A percentile compares a stretch with the other conserved stretches of the same genome.
These are phyloP conservation scores for Leccinellum luteum DNA, from an alignment of 768 basidiomycete genomes.

Conservation along the genomic window DNA sequence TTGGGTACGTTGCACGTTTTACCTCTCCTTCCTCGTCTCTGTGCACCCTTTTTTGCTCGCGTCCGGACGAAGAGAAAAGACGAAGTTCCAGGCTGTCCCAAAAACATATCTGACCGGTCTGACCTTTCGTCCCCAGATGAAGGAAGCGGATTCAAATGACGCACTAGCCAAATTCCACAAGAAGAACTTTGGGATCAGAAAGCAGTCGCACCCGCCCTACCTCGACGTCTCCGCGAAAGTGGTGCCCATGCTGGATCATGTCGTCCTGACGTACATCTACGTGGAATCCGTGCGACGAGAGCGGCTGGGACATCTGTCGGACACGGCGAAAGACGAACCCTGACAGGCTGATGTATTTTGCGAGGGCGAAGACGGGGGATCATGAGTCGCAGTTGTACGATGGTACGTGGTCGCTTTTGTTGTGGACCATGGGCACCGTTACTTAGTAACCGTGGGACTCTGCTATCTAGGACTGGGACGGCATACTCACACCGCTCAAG, in stretches of 20 bases:
- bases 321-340: background rate
- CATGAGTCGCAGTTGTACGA: background rate
- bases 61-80: background rate
- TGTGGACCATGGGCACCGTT: background rate
- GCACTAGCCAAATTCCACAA: slow-evolving; percentile 22
- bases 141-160: slow-evolving; percentile 11
- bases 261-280: slow-evolving; percentile 28
- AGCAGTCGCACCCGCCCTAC: slow-evolving; percentile 23
- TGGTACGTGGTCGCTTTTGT: background rate
- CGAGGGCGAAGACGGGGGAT: background rate
- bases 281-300: slow-evolving; percentile 27
- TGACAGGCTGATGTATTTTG: background rate
- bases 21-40: background rate
- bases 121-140: slow-evolving; percentile 18
- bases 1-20: slow-evolving; percentile 18
- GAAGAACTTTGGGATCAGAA: slow-evolving; percentile 24
- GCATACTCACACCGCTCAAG: background rate
- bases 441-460: background rate
- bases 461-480: background rate
- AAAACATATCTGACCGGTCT: background rate
- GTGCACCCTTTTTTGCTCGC: background rate
- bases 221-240: slow-evolving; percentile 22
- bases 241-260: slow-evolving; percentile 24
- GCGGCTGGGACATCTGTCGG: slow-evolving; percentile 14
- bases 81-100: background rate